Conservation (phyloP, 139 green algal genomes). For the Micractinium conductrix region DNA sequence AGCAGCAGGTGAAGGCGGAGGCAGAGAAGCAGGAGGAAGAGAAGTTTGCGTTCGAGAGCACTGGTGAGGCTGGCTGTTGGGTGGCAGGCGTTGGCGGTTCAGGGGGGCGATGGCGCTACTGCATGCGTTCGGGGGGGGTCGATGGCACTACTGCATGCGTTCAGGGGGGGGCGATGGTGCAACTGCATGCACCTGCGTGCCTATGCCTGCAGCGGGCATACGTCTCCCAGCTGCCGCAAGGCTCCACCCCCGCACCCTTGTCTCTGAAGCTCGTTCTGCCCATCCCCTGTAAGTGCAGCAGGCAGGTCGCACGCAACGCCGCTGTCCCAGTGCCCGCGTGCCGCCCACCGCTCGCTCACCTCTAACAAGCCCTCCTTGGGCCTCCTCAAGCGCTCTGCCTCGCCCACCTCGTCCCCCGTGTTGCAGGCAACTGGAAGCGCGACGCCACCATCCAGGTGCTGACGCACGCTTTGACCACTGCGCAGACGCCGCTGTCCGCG, state of each 20-base stretch:
- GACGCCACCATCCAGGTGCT: slow-evolving; percentile 28
- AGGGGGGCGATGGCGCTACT: not conserved
- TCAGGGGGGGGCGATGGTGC: too few relatives aligned
- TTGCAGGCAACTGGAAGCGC: slow-evolving; percentile 23
- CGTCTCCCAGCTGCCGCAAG: too few relatives aligned
- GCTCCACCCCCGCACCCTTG: too few relatives aligned
- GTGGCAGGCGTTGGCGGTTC: not conserved
- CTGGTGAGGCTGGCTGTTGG: not conserved
- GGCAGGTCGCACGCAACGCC: too few relatives aligned
- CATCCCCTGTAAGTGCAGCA: too few relatives aligned
- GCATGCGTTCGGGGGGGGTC: not conserved
- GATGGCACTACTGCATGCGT: too few relatives aligned
- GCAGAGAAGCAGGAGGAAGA: not conserved
- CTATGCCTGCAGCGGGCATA: too few relatives aligned
- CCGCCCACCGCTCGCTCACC: too few relatives aligned
- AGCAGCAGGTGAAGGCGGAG: not conserved
- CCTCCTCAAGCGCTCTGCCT: too few relatives aligned
- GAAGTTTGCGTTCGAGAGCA: slow-evolving; percentile 15
- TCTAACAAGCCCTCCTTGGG: not conserved
- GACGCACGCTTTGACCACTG: not conserved
- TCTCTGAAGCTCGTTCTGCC: too few relatives aligned
- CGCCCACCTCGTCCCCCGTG: too few relatives aligned
- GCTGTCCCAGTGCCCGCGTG: not conserved
- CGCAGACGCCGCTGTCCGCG: not conserved
- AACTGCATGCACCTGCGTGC: too few relatives aligned